phyloP scores from a whole-genome alignment of 1,284 basidiomycete genomes.

The Ganoderma multipileum region DNA sequence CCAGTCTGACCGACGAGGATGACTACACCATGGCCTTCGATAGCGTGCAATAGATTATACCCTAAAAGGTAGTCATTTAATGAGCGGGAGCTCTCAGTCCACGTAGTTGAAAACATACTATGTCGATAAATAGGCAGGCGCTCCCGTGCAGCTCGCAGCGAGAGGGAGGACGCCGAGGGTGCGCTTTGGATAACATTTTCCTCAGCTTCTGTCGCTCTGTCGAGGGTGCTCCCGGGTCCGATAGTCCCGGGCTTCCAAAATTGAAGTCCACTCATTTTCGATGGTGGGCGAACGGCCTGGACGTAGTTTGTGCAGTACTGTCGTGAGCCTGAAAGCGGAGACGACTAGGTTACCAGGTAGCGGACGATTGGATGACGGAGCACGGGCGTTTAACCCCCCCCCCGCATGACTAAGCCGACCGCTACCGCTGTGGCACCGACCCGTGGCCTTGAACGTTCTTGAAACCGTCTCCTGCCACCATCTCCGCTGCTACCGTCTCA shows the following conservation, averaged over 20 bases:
- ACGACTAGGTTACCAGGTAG: no score
- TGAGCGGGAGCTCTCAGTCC: not conserved
- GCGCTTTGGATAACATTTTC: conserved; percentile 72
- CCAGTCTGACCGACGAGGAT: conserved; percentile 97
- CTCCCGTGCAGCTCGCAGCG: conserved; percentile 79
- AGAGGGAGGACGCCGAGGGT: conserved; percentile 57
- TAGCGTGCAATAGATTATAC: conserved; percentile 79
- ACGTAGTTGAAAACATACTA: conserved; percentile 48
- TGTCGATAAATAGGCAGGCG: conserved; percentile 90
- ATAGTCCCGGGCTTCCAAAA: conserved; percentile 88
- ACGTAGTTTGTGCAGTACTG: not conserved
- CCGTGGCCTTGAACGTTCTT: not conserved
- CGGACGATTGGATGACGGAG: no score
- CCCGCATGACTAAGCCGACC: not conserved
- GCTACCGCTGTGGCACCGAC: not conserved
- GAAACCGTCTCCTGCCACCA: not conserved
- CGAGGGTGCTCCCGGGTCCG: conserved; percentile 88
- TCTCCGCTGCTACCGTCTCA: not conserved
- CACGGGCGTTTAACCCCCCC: no score
- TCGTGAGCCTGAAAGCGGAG: not conserved
- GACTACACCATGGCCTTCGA: conserved; percentile 85
- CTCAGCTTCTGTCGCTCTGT: conserved; percentile 82
- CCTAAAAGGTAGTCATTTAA: conserved; percentile 47
- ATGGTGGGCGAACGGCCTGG: not conserved
- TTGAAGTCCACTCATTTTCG: conserved; percentile 51